These are phyloP conservation scores for Ganoderma lucidum DNA, from an alignment of 1,284 basidiomycete species.

Conservation along the genomic window DNA sequence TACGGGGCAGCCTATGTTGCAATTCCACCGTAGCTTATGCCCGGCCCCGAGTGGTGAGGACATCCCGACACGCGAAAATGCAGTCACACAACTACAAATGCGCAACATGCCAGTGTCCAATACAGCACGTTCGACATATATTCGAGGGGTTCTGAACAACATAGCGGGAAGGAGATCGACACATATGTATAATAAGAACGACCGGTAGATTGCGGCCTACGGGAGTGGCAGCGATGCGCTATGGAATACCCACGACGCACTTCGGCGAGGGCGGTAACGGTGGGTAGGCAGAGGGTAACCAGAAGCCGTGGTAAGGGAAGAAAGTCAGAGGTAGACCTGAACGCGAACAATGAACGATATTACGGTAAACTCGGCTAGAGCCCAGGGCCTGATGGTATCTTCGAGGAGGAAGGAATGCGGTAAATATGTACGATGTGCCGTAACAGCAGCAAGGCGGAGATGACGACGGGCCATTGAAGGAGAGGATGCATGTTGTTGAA, in stretches of 20 bases:
- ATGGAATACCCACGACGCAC: neutral
- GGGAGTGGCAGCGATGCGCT: neutral
- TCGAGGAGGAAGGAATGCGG: slow-evolving; percentile 29
- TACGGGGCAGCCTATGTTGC: too few relatives aligned
- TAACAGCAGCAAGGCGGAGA: slow-evolving; percentile 17
- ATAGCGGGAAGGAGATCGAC: slow-evolving; percentile 16
- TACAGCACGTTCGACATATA: slow-evolving; percentile 30
- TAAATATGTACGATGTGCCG: slow-evolving; percentile 31
- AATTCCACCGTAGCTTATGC: too few relatives aligned
- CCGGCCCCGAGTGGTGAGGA: too few relatives aligned
- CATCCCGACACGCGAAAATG: neutral
- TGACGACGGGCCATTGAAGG: neutral
- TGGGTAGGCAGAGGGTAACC: neutral
- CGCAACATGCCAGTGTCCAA: neutral
- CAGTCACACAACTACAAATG: neutral
- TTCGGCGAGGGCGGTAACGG: neutral
- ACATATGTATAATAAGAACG: slow-evolving; percentile 7
- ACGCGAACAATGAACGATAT: slow-evolving; percentile 29
- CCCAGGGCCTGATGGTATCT: slow-evolving; percentile 33
- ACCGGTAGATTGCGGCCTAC: neutral
- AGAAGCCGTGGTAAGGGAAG: slow-evolving; percentile 2
- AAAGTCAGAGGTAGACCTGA: slow-evolving; percentile 1
- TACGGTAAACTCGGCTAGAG: slow-evolving; percentile 22
- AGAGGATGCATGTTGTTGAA: slow-evolving; percentile 11
- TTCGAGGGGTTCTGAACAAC: slow-evolving; percentile 24